Percentiles rank a stretch among this genome's conserved stretches.
phyloP scores from a whole-genome alignment of 1,284 basidiomycete species.

The Neonothopanus nambi region DNA sequence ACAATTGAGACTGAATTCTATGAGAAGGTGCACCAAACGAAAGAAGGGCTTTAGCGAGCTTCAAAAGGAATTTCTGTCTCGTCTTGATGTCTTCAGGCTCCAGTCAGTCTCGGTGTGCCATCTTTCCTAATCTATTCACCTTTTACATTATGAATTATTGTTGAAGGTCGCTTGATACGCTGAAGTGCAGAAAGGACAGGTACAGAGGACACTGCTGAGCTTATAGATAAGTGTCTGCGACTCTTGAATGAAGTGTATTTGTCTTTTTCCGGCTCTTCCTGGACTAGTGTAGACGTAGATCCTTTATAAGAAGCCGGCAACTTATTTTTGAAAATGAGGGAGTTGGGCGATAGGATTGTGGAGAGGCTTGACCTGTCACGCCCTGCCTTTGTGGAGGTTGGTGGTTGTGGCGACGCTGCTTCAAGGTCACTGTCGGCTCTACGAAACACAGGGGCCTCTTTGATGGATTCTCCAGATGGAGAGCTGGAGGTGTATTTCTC shows the following conservation, averaged over 20 bases:
- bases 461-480: background rate
- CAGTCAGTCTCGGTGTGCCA: background rate
- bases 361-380: conserved; percentile 7
- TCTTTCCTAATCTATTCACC: conserved; percentile 25
- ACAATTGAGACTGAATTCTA: conserved; percentile 80
- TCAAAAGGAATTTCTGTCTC: conserved; percentile 76
- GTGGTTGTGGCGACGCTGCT: conserved; percentile 5
- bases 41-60: conserved; percentile 79
- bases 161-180: conserved; percentile 26
- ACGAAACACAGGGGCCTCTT: conserved; percentile 4
- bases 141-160: conserved; percentile 37
- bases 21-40: conserved; percentile 86
- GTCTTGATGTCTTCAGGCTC: conserved; percentile 51
- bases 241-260: conserved; percentile 10
- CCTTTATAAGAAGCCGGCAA: background rate
- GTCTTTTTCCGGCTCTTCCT: background rate
- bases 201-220: conserved; percentile 7
- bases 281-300: conserved; percentile 11
- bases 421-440: conserved; percentile 15
- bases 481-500: no score
- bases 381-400: conserved; percentile 3
- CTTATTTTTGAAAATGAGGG: background rate
- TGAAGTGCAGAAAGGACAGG: conserved; percentile 16
- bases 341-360: background rate
- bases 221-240: conserved; percentile 12